Evolutionary conservation across 1,284 basidiomycete species (phyloP).

Genomic region (Flammula alnicola): DNA sequence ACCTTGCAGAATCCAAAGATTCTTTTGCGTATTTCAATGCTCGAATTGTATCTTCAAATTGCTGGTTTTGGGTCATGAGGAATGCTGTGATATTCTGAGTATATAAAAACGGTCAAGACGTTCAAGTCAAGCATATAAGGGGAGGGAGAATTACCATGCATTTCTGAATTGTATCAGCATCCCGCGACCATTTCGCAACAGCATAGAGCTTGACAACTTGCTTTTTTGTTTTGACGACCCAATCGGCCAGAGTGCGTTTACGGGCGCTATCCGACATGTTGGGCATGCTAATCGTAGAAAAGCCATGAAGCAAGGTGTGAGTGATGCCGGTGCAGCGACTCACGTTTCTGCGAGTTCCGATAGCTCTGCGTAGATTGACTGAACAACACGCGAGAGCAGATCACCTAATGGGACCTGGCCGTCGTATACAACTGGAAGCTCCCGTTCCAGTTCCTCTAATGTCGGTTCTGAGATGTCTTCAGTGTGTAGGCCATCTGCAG

Average conservation of each 20-base stretch:
- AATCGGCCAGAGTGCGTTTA: slow-evolving; percentile 84
- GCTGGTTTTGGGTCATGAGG: slow-evolving; percentile 81
- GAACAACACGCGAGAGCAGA: slow-evolving; percentile 75
- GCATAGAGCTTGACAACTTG: slow-evolving; percentile 91
- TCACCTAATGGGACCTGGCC: slow-evolving; percentile 79
- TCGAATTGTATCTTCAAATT: slow-evolving; percentile 75
- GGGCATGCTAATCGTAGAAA: slow-evolving; percentile 61
- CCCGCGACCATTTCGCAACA: slow-evolving; percentile 81
- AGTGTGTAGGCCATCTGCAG: slow-evolving; percentile 10
- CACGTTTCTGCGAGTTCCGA: slow-evolving; percentile 87
- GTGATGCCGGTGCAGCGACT: slow-evolving; percentile 33
- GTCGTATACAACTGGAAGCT: slow-evolving; percentile 77
- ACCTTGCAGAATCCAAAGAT: slow-evolving; percentile 72
- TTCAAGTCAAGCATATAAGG: not conserved
- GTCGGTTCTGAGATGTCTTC: slow-evolving; percentile 39
- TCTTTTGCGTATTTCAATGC: slow-evolving; percentile 70
- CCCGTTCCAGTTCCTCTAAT: slow-evolving; percentile 67
- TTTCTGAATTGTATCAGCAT: slow-evolving; percentile 80
- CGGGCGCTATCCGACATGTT: slow-evolving; percentile 82
- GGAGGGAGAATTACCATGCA: slow-evolving; percentile 62
- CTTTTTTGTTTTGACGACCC: slow-evolving; percentile 87
- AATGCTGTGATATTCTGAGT: slow-evolving; percentile 82
- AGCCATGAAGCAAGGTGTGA: not conserved
- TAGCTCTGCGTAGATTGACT: slow-evolving; percentile 83
- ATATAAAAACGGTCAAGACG: not conserved